Base-by-base conservation (phyloP, 2,329 filamentous ascomycete species). In the Talaromyces verruculosus region DNA sequence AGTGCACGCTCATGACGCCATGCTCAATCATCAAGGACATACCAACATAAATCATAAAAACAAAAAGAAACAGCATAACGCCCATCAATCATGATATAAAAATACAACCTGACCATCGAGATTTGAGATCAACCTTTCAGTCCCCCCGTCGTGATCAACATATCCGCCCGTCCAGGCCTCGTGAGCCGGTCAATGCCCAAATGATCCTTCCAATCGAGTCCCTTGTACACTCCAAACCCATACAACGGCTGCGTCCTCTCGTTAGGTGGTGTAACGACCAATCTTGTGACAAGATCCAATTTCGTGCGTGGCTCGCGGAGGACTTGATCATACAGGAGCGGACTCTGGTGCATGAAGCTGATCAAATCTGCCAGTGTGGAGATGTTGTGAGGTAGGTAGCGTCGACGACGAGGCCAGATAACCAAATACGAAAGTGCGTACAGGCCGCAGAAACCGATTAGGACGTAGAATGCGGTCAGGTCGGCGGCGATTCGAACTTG, bases 321-420 rank as follows among this genome's bases (percentile, higher is more conserved):
- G 0, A 90, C 86, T 10, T 88, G 84, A 72, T 97, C 93, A 5
- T 85, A 82, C 1, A 91, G 81, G 19, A 96, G 81, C 28, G 89
- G 89, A 51, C 88, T 89, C 70, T 89, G 88, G 67, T 91, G 88
- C 49, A 94, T 82, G 75, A 94, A 93, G 73, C 88, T 89, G 70
- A 96, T 85, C 25, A 93, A 83, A 74, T 93, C 92, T 1, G 91
- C 90, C 19, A 96, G 83, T 57, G 86, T 91, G 67, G 84, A 86
- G 47, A 91, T 88, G 5, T 84, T 84, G 74, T 96, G 92, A 0
- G 92, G 92, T 1, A 96, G 84, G 49, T 88, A 87, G 45, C 84
- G 81, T 49, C 82, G 79, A 15, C 91, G 84, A 13, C 82, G 79
- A 0, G 89, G 89, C 71, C 90, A 79, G 65, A 92, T 79, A 5